Base-by-base conservation (phyloP, 2,329 filamentous ascomycete genomes). In the Colletotrichum trifolii region DNA sequence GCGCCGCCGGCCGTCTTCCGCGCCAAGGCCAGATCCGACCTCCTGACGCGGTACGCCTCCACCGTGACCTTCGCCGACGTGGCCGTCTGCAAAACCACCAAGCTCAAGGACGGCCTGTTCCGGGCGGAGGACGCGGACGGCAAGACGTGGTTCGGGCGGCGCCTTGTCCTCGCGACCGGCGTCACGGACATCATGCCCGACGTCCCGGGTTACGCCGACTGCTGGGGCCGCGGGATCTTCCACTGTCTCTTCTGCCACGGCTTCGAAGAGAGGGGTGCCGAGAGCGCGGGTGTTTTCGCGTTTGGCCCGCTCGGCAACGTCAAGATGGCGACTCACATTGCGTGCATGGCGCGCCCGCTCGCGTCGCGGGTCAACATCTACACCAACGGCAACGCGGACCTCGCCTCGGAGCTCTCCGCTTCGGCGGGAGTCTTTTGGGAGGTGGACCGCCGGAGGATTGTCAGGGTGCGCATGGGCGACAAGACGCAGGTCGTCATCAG, bases 221-320 rank as follows among this genome's bases (percentile, higher is more conserved):
- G 83, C 59, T 90, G 85, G 85, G 83, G 77, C 8, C 75, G 72
- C 48, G 78, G 79, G 36, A 83, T 86, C 48, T 88, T 85, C 68
- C 85, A 88, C 69, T 89, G 86, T 68, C 78, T 89, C 1, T 87
- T 84, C 69, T 89, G 86, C 72, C 81, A 88, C 67, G 87, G 87
- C 5, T 89, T 80, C 71, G 87, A 89, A 67, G 83, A 88, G 54
- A 78, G 82, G 12, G 84, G 83, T 2, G 71, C 74, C 3, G 69
- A 75, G 0, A 81, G 81, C 0, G 79, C 78, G 0, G 84, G 83
- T 1, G 70, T 87, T 4, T 76, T 88, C 3, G 82, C 80, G 2
- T 75, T 76, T 10, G 80, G 77, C 1, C 68, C 75, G 48, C 50
- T 78, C 12, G 73, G 72, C 5, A 70, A 69, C 8, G 48, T 75